Conservation (phyloP, 306 rosid genomes). For the Cyclanthera cordifolia region DNA sequence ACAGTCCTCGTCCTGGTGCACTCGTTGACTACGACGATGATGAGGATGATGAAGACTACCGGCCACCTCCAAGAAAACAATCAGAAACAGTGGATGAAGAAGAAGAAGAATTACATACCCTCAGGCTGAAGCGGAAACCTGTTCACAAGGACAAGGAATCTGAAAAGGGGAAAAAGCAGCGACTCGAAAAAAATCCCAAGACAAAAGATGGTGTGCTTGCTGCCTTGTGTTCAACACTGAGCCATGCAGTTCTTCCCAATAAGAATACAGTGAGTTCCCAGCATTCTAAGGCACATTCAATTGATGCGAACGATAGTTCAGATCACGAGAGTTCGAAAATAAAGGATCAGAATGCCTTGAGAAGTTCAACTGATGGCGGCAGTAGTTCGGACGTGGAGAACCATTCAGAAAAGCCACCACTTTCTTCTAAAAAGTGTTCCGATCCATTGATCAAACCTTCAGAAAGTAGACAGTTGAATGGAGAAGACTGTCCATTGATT, state of each 20-base stretch:
- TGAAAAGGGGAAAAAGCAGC: constrained; percentile 55
- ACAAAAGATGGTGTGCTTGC: constrained; percentile 63
- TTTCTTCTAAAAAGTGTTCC: constrained; percentile 44
- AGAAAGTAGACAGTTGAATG: constrained; percentile 51
- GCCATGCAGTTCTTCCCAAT: constrained; percentile 63
- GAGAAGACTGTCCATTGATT: constrained; percentile 60
- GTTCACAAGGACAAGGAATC: constrained; percentile 52
- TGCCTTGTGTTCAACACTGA: constrained; percentile 60
- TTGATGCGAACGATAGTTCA: constrained; percentile 35
- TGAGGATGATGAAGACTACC: constrained; percentile 71
- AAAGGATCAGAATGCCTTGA: constrained; percentile 27
- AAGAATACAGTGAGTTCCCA: constrained; percentile 36
- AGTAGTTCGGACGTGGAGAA: constrained; percentile 29
- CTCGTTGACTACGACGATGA: constrained; percentile 93
- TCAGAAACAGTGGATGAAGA: constrained; percentile 52
- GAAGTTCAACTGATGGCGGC: constrained; percentile 29
- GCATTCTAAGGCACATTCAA: constrained; percentile 20
- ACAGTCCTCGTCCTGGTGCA: constrained; percentile 58
- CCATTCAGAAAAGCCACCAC: constrained; percentile 41
- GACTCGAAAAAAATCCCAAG: constrained; percentile 43
- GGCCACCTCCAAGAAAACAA: constrained; percentile 76
- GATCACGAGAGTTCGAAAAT: constrained; percentile 31
- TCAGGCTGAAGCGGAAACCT: constrained; percentile 56
- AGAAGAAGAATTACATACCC: constrained; percentile 64
- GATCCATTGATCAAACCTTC: constrained; percentile 41